Percentiles rank a stretch among this genome's conserved stretches.
These are phyloP conservation scores for Blastobotrys aristatus DNA, from an alignment of 1,139 yeast species.

Conservation along the genomic window DNA sequence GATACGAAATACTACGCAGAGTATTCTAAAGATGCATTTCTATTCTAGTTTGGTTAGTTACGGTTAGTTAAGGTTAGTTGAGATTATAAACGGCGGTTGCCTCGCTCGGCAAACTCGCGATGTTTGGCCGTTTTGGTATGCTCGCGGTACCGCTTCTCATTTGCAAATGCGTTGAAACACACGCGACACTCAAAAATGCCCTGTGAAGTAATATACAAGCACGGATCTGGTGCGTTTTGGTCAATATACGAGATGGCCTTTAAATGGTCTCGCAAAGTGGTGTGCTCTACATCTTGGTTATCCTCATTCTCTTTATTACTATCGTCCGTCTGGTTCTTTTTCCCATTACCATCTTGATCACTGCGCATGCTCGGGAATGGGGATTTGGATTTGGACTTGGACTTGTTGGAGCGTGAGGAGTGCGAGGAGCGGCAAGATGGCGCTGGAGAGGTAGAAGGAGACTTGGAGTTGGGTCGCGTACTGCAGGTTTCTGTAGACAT, in stretches of 20 bases:
- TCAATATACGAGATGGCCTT: constrained; percentile 13
- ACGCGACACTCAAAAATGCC: constrained; percentile 16
- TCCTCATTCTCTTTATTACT: background rate
- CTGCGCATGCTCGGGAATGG: background rate
- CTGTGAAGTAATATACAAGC: constrained; percentile 11
- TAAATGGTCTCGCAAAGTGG: constrained; percentile 13
- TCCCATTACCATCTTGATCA: no score
- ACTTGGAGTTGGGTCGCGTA: background rate
- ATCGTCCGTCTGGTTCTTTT: background rate
- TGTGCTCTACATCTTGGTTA: background rate
- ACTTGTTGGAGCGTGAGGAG: background rate
- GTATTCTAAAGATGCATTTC: constrained; percentile 45
- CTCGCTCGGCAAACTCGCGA: constrained; percentile 12
- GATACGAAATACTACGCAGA: constrained; percentile 46
- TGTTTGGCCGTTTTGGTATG: constrained; percentile 13
- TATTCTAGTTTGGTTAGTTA: constrained; percentile 30
- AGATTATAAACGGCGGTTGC: background rate
- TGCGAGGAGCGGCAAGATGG: background rate
- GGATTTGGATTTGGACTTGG: background rate
- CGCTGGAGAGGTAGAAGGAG: background rate
- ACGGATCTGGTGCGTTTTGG: constrained; percentile 14
- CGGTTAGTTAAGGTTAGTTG: background rate
- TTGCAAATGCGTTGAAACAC: constrained; percentile 15
- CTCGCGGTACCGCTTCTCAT: constrained; percentile 14
- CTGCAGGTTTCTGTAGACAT: no score